phyloP scores from a whole-genome alignment of 1,284 basidiomycete species.

The Melampsora larici-populina region DNA sequence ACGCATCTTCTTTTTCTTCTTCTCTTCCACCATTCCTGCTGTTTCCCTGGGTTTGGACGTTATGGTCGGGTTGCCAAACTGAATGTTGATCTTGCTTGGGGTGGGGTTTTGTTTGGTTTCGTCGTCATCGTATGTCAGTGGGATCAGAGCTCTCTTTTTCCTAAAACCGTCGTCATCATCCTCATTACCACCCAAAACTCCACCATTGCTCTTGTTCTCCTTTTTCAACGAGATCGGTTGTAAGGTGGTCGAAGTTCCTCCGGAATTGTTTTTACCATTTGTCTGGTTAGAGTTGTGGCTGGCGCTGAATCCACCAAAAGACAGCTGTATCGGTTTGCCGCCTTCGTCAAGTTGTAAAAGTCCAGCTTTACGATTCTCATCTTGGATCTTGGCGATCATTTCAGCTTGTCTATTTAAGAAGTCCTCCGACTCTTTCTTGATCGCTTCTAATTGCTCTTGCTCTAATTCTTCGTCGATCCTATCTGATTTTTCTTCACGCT shows the following conservation, averaged over 20 bases:
- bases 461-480: constrained; percentile 50
- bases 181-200: constrained; percentile 47
- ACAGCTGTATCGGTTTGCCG: constrained; percentile 45
- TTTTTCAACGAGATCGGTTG: constrained; percentile 46
- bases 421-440: constrained; percentile 50
- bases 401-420: constrained; percentile 51
- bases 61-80: constrained; percentile 20
- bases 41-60: constrained; percentile 13
- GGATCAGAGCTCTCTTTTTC: constrained; percentile 50
- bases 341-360: constrained; percentile 43
- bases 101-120: constrained; percentile 45
- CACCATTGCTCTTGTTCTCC: constrained; percentile 25
- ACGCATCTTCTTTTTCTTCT: constrained; percentile 47
- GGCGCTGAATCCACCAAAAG: constrained; percentile 17
- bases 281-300: constrained; percentile 21
- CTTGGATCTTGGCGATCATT: constrained; percentile 46
- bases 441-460: constrained; percentile 48
- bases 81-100: constrained; percentile 33
- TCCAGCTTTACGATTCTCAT: constrained; percentile 35
- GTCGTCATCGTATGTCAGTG: constrained; percentile 52
- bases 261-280: constrained; percentile 15
- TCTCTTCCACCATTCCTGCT: constrained; percentile 42
- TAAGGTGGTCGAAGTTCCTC: constrained; percentile 43
- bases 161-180: constrained; percentile 49
- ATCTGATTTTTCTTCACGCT: constrained; percentile 51